Conservation (phyloP, 2,329 filamentous ascomycete genomes). For the Fonsecaea erecta region DNA sequence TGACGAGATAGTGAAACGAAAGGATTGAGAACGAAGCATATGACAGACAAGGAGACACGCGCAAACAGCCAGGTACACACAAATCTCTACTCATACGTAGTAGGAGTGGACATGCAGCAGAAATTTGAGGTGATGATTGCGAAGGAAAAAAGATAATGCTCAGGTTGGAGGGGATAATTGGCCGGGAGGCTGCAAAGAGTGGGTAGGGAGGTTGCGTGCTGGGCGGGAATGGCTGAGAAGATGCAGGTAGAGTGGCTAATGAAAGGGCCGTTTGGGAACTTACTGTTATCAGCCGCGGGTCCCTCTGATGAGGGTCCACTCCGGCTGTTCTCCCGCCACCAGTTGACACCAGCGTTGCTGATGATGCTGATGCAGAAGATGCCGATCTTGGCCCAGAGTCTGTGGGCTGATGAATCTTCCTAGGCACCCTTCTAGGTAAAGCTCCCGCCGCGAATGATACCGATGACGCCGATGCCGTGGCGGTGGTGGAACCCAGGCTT, state of each 20-base stretch:
- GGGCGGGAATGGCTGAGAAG: constrained; percentile 1
- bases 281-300: constrained; percentile 32
- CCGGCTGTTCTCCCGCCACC: constrained; percentile 5
- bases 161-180: constrained; percentile 11
- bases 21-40: constrained; percentile 4
- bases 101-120: constrained; percentile 10
- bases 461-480: constrained; percentile 11
- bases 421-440: background rate
- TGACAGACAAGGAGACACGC: constrained; percentile 14
- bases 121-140: constrained; percentile 21
- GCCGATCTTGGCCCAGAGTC: constrained; percentile 14
- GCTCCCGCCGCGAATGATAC: constrained; percentile 9
- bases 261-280: constrained; percentile 4
- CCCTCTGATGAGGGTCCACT: constrained; percentile 20
- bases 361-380: constrained; percentile 20
- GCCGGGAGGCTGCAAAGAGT: constrained; percentile 5
- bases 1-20: constrained; percentile 17
- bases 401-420: background rate
- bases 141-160: constrained; percentile 22
- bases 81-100: constrained; percentile 11
- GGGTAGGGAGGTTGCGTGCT: constrained; percentile 4
- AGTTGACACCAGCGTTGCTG: background rate
- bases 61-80: constrained; percentile 6
- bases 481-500: background rate
- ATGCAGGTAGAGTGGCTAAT: constrained; percentile 13